Percentiles rank a stretch among this genome's conserved stretches.
phyloP scores from a whole-genome alignment of 164 flowering plant species.

The Kalanchoe fedtschenkoi region DNA sequence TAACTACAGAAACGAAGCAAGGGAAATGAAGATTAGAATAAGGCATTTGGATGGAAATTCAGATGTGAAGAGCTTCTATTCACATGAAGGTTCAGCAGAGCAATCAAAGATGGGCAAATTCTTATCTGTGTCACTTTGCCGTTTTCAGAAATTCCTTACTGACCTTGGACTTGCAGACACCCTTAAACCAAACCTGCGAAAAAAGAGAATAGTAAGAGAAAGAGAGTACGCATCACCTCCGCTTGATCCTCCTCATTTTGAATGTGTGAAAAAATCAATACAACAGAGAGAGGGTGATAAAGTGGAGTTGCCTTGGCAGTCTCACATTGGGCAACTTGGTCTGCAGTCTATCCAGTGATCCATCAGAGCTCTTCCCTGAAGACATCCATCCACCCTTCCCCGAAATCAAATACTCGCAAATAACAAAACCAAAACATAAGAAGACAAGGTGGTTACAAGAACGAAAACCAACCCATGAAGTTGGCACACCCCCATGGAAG shows the following conservation, averaged over 20 bases:
- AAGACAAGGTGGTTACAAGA: neutral
- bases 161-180: constrained; percentile 35
- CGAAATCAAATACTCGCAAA: no score
- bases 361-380: no score
- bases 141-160: constrained; percentile 25
- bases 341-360: neutral
- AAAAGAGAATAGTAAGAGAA: neutral
- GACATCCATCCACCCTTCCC: no score
- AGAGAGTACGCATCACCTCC: neutral
- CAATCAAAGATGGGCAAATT: constrained; percentile 51
- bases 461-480: neutral
- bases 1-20: constrained; percentile 40
- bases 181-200: constrained; percentile 8
- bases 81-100: constrained; percentile 60
- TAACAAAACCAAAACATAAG: no score
- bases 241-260: neutral
- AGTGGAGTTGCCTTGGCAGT: neutral
- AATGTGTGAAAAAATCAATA: neutral
- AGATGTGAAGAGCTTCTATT: neutral
- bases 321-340: neutral
- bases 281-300: neutral
- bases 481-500: neutral
- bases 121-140: constrained; percentile 13
- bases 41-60: neutral
- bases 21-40: neutral